Base-by-base conservation (phyloP, 371 early-diverging fungal genomes). In the Mortierella sp. region DNA sequence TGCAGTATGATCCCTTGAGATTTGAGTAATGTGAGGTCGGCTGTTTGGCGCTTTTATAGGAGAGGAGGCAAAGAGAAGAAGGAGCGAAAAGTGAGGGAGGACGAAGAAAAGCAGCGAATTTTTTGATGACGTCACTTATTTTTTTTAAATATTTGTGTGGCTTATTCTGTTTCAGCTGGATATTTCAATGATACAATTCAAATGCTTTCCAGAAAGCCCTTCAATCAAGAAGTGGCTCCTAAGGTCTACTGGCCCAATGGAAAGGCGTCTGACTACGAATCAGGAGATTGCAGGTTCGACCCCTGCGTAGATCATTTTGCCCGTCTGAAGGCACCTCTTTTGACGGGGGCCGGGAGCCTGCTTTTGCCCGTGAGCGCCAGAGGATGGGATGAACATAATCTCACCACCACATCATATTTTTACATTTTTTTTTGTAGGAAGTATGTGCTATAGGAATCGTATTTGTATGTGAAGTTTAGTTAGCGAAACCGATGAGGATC, bases 241-340 rank as follows among this genome's bases (percentile, higher is more conserved):
- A 54, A 54, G 72, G 72, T 62, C 72, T 66, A 24, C 30, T 72
- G 72, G 72, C 72, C 72, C 71, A 71, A 71, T 71, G 71, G 71
- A 71, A 73, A 73, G 73, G 73, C 73, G 73, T 72, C 73, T 72
- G 73, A 72, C 73, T 74, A 74, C 74, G 74, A 74, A 74, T 74
- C 74, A 74, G 74, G 74, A 74, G 75, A 74, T 73, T 73, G 62
- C 66, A 73, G 67, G 67, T 66, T 66, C 73, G 73, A 73, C 67
- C 73, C 73, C 67, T 73, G 73, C 73, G 35, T 73, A 67, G 73
- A 62, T 73, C 73, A 73, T 18, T 52, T 66, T 60, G 3, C n/a
- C 60, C 12, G 20, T 22, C 43, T 10, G 1, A 14, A 16, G 37
- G 20, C 5, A 32, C 20, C 37, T 18, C 35, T 60, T 60, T 9